Evolutionary conservation across 148 eudicot genomes (phyloP).

Genomic region (Heliamphora exappendiculata): DNA sequence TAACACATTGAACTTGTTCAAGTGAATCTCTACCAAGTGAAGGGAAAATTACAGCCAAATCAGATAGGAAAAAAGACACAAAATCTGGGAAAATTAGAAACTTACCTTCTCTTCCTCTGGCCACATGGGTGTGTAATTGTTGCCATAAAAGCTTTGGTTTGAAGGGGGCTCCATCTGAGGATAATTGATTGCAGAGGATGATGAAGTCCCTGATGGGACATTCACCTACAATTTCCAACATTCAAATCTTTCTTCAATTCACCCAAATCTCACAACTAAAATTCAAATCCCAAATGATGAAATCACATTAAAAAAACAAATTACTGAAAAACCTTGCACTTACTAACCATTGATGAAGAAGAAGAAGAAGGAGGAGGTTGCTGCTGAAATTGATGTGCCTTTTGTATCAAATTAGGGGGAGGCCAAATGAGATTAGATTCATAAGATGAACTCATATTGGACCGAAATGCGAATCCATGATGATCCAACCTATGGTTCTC

Average conservation of each 20-base stretch:
- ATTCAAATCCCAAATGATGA: not conserved
- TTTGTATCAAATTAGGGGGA: slow-evolving; percentile 27
- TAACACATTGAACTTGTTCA: not conserved
- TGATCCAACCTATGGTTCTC: slow-evolving; percentile 32
- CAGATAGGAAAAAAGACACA: not conserved
- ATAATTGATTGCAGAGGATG: slow-evolving; percentile 33
- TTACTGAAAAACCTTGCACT: not conserved
- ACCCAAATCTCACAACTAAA: not conserved
- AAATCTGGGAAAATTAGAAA: not conserved
- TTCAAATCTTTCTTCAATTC: not conserved
- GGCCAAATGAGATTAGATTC: slow-evolving; percentile 30
- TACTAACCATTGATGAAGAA: slow-evolving; percentile 47
- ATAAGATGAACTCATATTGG: slow-evolving; percentile 22
- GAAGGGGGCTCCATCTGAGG: slow-evolving; percentile 86
- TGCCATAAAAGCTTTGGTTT: slow-evolving; percentile 52
- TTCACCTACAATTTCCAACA: slow-evolving; percentile 35
- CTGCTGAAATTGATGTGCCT: slow-evolving; percentile 41
- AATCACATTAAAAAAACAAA: not conserved
- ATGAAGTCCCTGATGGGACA: slow-evolving; percentile 36
- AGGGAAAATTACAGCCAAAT: not conserved
- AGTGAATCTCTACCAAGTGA: not conserved
- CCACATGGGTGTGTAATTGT: slow-evolving; percentile 34
- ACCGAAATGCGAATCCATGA: slow-evolving; percentile 14
- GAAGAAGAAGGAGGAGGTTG: slow-evolving; percentile 32
- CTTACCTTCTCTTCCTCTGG: slow-evolving; percentile 55